These are phyloP conservation scores for Auriculariales sp. DNA, from an alignment of 768 basidiomycete genomes.

Conservation along the genomic window DNA sequence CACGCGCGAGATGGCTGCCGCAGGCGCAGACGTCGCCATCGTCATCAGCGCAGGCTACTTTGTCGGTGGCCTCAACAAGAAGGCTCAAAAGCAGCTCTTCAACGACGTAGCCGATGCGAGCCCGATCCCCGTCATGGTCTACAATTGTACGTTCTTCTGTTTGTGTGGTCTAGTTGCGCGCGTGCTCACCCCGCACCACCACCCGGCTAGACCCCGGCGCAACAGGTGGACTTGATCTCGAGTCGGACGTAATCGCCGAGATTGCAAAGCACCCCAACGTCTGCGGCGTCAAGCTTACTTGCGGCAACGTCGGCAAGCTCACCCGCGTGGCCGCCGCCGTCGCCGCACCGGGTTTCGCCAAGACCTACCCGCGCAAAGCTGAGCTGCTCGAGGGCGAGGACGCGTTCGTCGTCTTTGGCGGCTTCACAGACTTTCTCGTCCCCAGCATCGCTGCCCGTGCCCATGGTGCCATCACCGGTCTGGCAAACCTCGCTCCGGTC, in stretches of 20 bases:
- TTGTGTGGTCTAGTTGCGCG: neutral
- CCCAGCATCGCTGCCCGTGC: slow-evolving; percentile 58
- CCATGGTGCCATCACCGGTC: slow-evolving; percentile 83
- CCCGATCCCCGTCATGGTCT: slow-evolving; percentile 77
- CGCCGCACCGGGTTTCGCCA: slow-evolving; percentile 38
- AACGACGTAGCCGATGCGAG: slow-evolving; percentile 63
- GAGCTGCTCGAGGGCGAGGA: slow-evolving; percentile 26
- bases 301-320: slow-evolving; percentile 85
- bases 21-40: slow-evolving; percentile 78
- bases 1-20: slow-evolving; percentile 59
- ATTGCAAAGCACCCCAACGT: slow-evolving; percentile 67
- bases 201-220: slow-evolving; percentile 57
- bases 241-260: slow-evolving; percentile 75
- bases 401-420: slow-evolving; percentile 76
- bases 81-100: slow-evolving; percentile 68
- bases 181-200: neutral
- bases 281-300: slow-evolving; percentile 85
- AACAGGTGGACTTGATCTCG: slow-evolving; percentile 78
- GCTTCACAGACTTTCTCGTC: slow-evolving; percentile 71
- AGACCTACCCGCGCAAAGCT: slow-evolving; percentile 46
- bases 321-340: slow-evolving; percentile 66
- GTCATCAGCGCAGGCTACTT: slow-evolving; percentile 83
- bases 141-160: slow-evolving; percentile 50
- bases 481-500: slow-evolving; percentile 73
- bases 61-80: slow-evolving; percentile 55